Conservation (phyloP, 2,329 filamentous ascomycete species). For the Mycosphaerella arachidis region DNA sequence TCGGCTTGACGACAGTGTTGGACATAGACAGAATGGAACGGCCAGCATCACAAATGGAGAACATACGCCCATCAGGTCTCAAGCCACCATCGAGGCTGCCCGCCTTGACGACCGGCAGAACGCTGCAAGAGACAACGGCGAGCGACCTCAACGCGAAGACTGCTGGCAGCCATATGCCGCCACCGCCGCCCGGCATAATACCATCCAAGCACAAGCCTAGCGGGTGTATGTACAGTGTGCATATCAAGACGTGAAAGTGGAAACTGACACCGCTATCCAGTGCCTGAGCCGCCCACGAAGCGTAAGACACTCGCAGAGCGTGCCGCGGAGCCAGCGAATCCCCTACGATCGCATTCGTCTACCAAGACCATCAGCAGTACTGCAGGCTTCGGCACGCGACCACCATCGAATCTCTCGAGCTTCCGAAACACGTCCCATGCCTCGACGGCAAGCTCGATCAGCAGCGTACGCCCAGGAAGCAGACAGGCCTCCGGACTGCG, state of each 20-base stretch:
- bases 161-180: constrained; percentile 23
- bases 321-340: constrained; percentile 42
- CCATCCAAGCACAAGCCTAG: constrained; percentile 49
- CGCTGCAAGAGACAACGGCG: constrained; percentile 29
- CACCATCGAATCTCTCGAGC: constrained; percentile 29
- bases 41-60: constrained; percentile 29
- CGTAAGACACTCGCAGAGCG: constrained; percentile 49
- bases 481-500: constrained; percentile 37
- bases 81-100: constrained; percentile 31
- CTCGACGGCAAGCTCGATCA: constrained; percentile 41
- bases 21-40: constrained; percentile 26
- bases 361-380: constrained; percentile 16
- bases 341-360: constrained; percentile 24
- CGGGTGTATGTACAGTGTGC: constrained; percentile 38
- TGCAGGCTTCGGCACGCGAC: constrained; percentile 20
- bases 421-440: constrained; percentile 40
- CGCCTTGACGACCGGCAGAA: constrained; percentile 15
- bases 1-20: not conserved
- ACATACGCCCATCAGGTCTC: constrained; percentile 30
- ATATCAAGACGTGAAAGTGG: not conserved
- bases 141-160: constrained; percentile 48
- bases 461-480: constrained; percentile 43
- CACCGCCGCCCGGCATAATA: constrained; percentile 35
- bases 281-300: constrained; percentile 47
- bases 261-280: constrained; percentile 23